A percentile compares a stretch with the other conserved stretches of the same genome.
Evolutionary conservation across 108 stramenopile species (phyloP).

Genomic region (Schizochytrium sp.): DNA sequence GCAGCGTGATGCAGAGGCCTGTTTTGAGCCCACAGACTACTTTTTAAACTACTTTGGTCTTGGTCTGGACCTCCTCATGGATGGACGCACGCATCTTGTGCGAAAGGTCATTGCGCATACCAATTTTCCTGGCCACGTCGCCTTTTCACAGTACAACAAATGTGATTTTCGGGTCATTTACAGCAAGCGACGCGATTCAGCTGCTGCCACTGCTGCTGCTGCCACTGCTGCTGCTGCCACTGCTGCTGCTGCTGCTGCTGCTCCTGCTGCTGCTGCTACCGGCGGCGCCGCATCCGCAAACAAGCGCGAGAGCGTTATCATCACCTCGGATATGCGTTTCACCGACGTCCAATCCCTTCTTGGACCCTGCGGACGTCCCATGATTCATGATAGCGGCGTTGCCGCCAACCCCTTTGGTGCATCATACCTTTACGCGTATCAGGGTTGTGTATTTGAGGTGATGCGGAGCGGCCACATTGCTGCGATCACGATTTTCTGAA

Average conservation of each 20-base stretch:
- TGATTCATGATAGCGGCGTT: conserved; percentile 2
- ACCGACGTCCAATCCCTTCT: not conserved
- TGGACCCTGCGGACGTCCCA: not conserved
- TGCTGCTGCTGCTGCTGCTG: not conserved
- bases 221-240: not conserved
- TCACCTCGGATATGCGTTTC: not conserved
- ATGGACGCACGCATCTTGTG: not conserved
- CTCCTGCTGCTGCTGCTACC: not conserved
- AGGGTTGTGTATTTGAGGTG: not conserved
- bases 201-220: not conserved
- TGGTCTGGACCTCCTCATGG: not conserved
- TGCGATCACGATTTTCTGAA: not conserved
- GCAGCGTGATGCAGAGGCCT: not conserved
- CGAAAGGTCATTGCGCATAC: not conserved
- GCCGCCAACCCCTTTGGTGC: conserved; percentile 5
- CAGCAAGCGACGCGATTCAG: not conserved
- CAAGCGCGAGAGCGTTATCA: not conserved
- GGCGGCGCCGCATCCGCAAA: not conserved
- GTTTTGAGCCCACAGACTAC: conserved; percentile 7
- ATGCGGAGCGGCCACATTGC: not conserved
- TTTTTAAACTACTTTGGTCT: not conserved
- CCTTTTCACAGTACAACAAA: conserved; percentile 4
- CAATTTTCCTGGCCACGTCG: not conserved
- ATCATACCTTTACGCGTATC: not conserved
- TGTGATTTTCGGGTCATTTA: not conserved